Conservation (phyloP, 257 asterid genomes). For the Salvia rosmarinus region DNA sequence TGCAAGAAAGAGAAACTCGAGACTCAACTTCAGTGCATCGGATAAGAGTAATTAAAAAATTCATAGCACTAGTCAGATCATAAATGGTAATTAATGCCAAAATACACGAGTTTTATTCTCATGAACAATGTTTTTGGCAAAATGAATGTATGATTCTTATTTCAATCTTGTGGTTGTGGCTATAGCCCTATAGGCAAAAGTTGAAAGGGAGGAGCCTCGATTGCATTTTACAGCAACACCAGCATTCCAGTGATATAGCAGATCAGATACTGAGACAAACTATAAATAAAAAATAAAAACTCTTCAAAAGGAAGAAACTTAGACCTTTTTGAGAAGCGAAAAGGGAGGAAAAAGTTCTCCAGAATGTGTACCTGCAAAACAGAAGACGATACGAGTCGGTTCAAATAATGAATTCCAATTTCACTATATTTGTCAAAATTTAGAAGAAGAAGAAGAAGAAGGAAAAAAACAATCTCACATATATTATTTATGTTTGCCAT, state of each 20-base stretch:
- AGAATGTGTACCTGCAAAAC: conserved; percentile 36
- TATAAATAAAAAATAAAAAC: background rate
- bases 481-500: conserved; percentile 80
- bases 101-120: conserved; percentile 15
- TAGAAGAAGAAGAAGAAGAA: background rate
- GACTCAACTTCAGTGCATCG: too few relatives aligned
- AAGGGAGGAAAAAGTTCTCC: conserved; percentile 16
- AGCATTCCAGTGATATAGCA: background rate
- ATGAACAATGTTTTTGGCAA: background rate
- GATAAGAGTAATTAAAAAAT: too few relatives aligned
- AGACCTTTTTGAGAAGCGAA: conserved; percentile 28
- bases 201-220: conserved; percentile 2
- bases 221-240: conserved; percentile 1
- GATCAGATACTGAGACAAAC: conserved; percentile 6
- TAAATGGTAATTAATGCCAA: background rate
- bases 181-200: conserved; percentile 13
- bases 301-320: conserved; percentile 23
- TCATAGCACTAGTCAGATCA: background rate
- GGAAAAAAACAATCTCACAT: conserved; percentile 30
- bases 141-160: conserved; percentile 22
- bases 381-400: conserved; percentile 23
- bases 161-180: conserved; percentile 11
- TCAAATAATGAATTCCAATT: background rate
- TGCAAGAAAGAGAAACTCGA: too few relatives aligned
- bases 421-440: background rate